phyloP scores from a whole-genome alignment of 441 rosid species.

The Populus tomentosa region DNA sequence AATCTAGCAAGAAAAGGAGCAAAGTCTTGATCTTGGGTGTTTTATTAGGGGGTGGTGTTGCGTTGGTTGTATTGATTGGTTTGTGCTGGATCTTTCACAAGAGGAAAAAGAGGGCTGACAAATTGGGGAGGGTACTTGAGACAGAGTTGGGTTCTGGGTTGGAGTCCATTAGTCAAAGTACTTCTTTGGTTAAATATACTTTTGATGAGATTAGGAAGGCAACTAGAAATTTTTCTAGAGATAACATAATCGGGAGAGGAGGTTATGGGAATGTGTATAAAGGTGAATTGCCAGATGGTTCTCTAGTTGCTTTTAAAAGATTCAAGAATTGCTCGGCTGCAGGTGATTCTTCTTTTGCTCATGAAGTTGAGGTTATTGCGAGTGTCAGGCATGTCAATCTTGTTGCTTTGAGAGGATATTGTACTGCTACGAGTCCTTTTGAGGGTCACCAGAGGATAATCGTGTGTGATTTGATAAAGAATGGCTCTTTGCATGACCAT shows the following conservation, averaged over 20 bases:
- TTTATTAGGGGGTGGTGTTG: slow-evolving; percentile 27
- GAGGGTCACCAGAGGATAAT: slow-evolving; percentile 99
- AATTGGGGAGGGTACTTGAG: slow-evolving; percentile 28
- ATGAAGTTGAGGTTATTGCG: slow-evolving; percentile 92
- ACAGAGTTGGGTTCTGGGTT: slow-evolving; percentile 41
- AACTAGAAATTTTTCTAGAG: slow-evolving; percentile 67
- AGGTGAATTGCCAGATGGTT: slow-evolving; percentile 62
- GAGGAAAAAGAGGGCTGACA: slow-evolving; percentile 26
- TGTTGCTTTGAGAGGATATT: slow-evolving; percentile 83
- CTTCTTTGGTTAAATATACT: slow-evolving; percentile 58
- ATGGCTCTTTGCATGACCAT: slow-evolving; percentile 85
- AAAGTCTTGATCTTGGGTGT: slow-evolving; percentile 32
- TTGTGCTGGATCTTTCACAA: slow-evolving; percentile 52
- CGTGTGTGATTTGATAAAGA: slow-evolving; percentile 75
- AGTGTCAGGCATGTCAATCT: slow-evolving; percentile 92
- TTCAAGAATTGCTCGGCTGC: slow-evolving; percentile 86
- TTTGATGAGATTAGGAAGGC: slow-evolving; percentile 79
- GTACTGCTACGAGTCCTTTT: slow-evolving; percentile 66
- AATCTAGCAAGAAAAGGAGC: slow-evolving; percentile 18
- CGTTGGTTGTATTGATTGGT: slow-evolving; percentile 27
- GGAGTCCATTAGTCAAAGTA: slow-evolving; percentile 63
- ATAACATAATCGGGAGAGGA: slow-evolving; percentile 73
- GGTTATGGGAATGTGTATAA: slow-evolving; percentile 89
- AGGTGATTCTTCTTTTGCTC: slow-evolving; percentile 69
- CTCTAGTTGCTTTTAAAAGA: slow-evolving; percentile 86